Evolutionary conservation across 345 rosid species (phyloP).

Genomic region (Citrus trifoliata): DNA sequence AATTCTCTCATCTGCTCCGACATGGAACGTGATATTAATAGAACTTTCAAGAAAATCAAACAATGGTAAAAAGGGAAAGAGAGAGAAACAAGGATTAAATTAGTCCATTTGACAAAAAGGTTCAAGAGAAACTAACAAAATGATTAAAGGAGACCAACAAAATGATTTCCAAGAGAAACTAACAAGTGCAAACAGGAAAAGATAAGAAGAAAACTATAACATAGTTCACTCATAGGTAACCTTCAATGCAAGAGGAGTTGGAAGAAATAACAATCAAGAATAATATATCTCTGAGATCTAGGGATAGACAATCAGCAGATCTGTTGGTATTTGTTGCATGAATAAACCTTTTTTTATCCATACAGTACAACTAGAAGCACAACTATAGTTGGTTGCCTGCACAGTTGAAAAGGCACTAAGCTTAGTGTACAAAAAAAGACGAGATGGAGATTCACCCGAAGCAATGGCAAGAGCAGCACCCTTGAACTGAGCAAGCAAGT

Average conservation of each 20-base stretch:
- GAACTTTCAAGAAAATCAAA: background rate
- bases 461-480: slow-evolving; percentile 69
- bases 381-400: background rate
- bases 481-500: slow-evolving; percentile 61
- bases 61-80: background rate
- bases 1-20: slow-evolving; percentile 77
- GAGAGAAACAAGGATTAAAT: background rate
- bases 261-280: background rate
- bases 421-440: background rate
- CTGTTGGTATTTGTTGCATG: background rate
- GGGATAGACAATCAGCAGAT: background rate
- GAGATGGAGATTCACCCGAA: slow-evolving; percentile 41
- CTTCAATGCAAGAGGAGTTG: background rate
- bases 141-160: background rate
- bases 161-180: background rate
- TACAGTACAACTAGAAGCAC: background rate
- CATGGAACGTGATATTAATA: slow-evolving; percentile 14
- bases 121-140: too few relatives aligned
- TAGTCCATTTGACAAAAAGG: too few relatives aligned
- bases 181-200: background rate
- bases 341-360: background rate
- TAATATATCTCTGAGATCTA: background rate
- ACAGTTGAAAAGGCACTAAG: background rate
- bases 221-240: background rate
- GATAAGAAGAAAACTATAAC: background rate